These are phyloP conservation scores for Earliella scabrosa DNA, from an alignment of 1,284 basidiomycete genomes.

Conservation along the genomic window DNA sequence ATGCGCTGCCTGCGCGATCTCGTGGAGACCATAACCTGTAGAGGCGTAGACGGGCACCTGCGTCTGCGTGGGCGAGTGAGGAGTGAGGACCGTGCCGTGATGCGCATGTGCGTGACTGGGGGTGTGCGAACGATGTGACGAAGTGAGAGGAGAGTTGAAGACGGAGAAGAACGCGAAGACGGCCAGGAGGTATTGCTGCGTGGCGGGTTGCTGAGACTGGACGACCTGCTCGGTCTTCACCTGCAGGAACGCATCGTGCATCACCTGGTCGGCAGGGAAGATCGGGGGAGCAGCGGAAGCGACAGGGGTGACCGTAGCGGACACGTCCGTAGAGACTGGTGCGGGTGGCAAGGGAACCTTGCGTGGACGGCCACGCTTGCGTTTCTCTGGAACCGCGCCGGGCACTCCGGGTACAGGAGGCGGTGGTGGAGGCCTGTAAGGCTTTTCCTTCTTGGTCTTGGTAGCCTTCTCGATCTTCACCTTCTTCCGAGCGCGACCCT, in stretches of 20 bases:
- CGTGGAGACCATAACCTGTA: conserved; percentile 47
- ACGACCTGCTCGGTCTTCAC: conserved; percentile 18
- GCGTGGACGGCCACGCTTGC: conserved; percentile 79
- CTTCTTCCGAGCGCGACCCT: conserved; percentile 60
- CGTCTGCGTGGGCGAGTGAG: conserved; percentile 22
- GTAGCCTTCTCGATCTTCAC: conserved; percentile 44
- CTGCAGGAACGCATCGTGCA: conserved; percentile 23
- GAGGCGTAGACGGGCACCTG: conserved; percentile 12
- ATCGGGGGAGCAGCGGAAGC: conserved; percentile 13
- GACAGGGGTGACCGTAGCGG: conserved; percentile 19
- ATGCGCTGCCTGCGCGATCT: conserved; percentile 61
- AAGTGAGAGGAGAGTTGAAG: conserved; percentile 70
- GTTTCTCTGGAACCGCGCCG: conserved; percentile 62
- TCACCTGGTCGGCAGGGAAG: conserved; percentile 21
- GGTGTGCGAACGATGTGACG: conserved; percentile 35
- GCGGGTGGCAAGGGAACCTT: conserved; percentile 47
- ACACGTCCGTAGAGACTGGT: conserved; percentile 10
- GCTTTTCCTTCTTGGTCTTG: conserved; percentile 44
- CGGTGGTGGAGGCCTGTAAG: conserved; percentile 36
- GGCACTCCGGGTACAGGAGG: conserved; percentile 33
- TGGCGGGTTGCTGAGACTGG: conserved; percentile 27
- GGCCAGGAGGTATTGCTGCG: conserved; percentile 73
- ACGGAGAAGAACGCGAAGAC: conserved; percentile 78
- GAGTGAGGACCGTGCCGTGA: conserved; percentile 36
- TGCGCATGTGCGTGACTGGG: conserved; percentile 33